phyloP scores from a whole-genome alignment of 2,329 filamentous ascomycete genomes.

The Diaporthe australafricana region DNA sequence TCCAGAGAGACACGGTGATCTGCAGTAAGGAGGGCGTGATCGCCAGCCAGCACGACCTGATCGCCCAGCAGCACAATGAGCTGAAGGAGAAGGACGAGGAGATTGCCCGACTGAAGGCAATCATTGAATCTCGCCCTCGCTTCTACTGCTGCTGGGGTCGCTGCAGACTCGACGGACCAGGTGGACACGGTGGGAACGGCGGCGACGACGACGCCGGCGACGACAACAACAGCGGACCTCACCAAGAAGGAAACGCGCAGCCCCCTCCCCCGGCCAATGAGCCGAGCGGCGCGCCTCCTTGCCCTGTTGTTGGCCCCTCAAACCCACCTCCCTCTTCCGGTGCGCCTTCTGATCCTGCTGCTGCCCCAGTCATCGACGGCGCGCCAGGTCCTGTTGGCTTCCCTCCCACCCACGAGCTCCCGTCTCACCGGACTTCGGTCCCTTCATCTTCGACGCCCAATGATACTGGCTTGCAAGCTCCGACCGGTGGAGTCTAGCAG shows the following conservation, averaged over 20 bases:
- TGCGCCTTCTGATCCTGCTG: background rate
- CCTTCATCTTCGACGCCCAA: background rate
- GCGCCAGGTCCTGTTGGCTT: background rate
- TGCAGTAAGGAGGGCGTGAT: too few species aligned
- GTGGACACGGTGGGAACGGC: background rate
- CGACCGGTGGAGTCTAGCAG: background rate
- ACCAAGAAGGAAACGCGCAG: conserved; percentile 20
- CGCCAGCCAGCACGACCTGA: too few species aligned
- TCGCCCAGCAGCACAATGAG: too few species aligned
- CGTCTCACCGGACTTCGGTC: background rate
- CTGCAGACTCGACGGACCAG: background rate
- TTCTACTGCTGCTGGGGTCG: background rate
- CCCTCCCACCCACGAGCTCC: too few species aligned
- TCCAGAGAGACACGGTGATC: too few species aligned
- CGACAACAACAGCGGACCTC: background rate
- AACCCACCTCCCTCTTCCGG: background rate
- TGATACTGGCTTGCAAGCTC: background rate
- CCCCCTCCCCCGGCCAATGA: background rate
- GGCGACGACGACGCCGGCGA: background rate
- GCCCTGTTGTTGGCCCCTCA: background rate
- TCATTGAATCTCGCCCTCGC: background rate
- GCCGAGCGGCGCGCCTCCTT: conserved; percentile 21
- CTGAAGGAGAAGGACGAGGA: background rate
- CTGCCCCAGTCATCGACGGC: background rate
- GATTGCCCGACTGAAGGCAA: background rate